Evolutionary conservation across 176 grass and related monocot species (phyloP).

Genomic region (Lolium rigidum): DNA sequence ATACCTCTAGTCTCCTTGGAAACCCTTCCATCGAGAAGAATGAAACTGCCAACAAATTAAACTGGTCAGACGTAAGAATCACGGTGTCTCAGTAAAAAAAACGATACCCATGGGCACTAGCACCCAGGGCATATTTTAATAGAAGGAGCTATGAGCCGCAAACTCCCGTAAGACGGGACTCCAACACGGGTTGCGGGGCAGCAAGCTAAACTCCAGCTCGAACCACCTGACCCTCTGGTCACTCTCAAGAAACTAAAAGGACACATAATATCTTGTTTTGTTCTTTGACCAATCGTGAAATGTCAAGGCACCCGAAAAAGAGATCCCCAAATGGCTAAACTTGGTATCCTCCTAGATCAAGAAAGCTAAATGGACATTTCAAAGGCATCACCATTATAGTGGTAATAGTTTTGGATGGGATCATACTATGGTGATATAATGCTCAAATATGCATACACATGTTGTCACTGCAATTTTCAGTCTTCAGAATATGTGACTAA

Average conservation of each 20-base stretch:
- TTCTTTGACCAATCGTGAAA: background rate
- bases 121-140: too few species aligned
- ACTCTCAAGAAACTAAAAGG: background rate
- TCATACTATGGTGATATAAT: slow-evolving; percentile 7
- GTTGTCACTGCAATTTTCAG: slow-evolving; percentile 21
- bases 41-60: slow-evolving; percentile 30
- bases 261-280: background rate
- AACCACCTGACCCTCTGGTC: too few species aligned
- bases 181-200: too few species aligned
- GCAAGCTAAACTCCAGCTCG: too few species aligned
- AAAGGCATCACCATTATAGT: slow-evolving; percentile 12
- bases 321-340: background rate
- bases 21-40: background rate
- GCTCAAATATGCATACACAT: background rate
- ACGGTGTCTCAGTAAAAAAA: background rate
- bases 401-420: background rate
- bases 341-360: background rate
- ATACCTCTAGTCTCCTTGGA: slow-evolving; percentile 1
- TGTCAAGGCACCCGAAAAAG: background rate
- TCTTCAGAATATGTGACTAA: slow-evolving; percentile 11
- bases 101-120: too few species aligned
- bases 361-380: slow-evolving; percentile 23
- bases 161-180: too few species aligned
- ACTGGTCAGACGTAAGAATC: slow-evolving; percentile 17
- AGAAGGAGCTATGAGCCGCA: too few species aligned